A percentile compares a stretch with the other conserved stretches of the same genome.
Evolutionary conservation across 768 basidiomycete species (phyloP).

Genomic region (Hericium coralloides): DNA sequence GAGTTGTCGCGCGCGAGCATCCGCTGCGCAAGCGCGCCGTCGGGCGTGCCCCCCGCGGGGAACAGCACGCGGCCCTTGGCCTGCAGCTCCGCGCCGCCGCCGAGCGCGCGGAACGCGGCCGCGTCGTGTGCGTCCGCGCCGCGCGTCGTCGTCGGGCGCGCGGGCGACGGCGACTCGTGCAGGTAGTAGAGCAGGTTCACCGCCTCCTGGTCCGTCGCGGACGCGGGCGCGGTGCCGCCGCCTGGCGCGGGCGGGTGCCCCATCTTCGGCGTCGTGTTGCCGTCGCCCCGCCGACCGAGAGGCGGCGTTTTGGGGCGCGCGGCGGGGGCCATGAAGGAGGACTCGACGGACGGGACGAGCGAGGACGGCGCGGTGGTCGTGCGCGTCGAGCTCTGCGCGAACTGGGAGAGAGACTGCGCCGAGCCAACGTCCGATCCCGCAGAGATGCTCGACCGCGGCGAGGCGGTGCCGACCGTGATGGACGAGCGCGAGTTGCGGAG

Average conservation of each 20-base stretch:
- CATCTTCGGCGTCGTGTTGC: constrained; percentile 12
- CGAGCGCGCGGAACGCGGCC: constrained; percentile 48
- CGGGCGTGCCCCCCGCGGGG: constrained; percentile 24
- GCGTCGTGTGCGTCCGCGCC: constrained; percentile 40
- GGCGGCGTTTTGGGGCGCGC: constrained; percentile 29
- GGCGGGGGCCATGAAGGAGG: constrained; percentile 24
- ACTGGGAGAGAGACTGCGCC: constrained; percentile 51
- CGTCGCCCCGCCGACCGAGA: constrained; percentile 8
- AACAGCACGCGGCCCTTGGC: constrained; percentile 67
- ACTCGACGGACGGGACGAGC: constrained; percentile 30
- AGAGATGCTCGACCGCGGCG: constrained; percentile 62
- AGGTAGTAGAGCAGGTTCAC: constrained; percentile 82
- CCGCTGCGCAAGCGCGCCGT: constrained; percentile 8
- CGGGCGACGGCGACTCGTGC: constrained; percentile 80
- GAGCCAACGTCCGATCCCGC: constrained; percentile 63
- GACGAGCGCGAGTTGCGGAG: constrained; percentile 58
- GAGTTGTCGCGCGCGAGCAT: constrained; percentile 25
- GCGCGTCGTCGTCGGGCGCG: constrained; percentile 43
- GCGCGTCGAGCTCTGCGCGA: constrained; percentile 58
- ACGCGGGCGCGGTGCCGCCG: constrained; percentile 28
- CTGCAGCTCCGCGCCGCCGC: constrained; percentile 40
- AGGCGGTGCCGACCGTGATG: constrained; percentile 43
- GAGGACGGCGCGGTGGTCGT: constrained; percentile 33
- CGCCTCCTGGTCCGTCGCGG: constrained; percentile 63
- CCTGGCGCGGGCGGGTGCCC: constrained; percentile 11